phyloP scores from a whole-genome alignment of 305 asterid genomes.

The Fraxinus angustifolia region DNA sequence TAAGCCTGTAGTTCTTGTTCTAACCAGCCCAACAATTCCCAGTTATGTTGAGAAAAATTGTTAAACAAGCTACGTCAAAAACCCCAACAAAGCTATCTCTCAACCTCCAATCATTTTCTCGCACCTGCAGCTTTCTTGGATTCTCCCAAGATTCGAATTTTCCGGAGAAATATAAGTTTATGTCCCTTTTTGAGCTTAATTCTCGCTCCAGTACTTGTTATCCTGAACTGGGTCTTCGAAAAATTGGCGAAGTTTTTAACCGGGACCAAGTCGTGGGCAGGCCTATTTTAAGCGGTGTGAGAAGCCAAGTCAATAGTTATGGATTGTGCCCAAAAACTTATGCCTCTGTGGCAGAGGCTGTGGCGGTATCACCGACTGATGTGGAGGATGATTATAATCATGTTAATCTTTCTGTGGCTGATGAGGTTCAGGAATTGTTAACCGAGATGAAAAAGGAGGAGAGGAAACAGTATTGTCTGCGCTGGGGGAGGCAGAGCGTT shows the following conservation, averaged over 20 bases:
- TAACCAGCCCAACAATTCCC: slow-evolving; percentile 33
- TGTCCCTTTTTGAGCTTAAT: slow-evolving; percentile 32
- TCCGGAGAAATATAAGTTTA: slow-evolving; percentile 27
- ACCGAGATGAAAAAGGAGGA: slow-evolving; percentile 57
- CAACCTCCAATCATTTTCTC: slow-evolving; percentile 26
- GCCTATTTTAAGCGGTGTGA: slow-evolving; percentile 14
- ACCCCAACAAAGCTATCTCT: slow-evolving; percentile 23
- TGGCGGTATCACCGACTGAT: slow-evolving; percentile 45
- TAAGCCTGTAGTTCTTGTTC: slow-evolving; percentile 22
- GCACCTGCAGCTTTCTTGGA: slow-evolving; percentile 44
- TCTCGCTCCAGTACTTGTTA: slow-evolving; percentile 28
- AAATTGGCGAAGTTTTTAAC: slow-evolving; percentile 18
- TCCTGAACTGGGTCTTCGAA: slow-evolving; percentile 31
- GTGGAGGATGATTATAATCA: slow-evolving; percentile 38
- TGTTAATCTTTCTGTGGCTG: slow-evolving; percentile 29
- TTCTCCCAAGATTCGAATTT: slow-evolving; percentile 32
- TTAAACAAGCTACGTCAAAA: slow-evolving; percentile 42
- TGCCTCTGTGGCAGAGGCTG: slow-evolving; percentile 81
- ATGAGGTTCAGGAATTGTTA: slow-evolving; percentile 55
- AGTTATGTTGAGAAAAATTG: slow-evolving; percentile 70
- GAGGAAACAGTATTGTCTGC: slow-evolving; percentile 29
- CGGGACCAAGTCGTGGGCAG: slow-evolving; percentile 28
- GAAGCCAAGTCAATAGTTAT: slow-evolving; percentile 21
- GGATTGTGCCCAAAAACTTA: slow-evolving; percentile 44
- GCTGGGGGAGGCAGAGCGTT: slow-evolving; percentile 34